Base-by-base conservation (phyloP, 2,329 filamentous ascomycete species). In the Fusarium pseudoanthophilum region DNA sequence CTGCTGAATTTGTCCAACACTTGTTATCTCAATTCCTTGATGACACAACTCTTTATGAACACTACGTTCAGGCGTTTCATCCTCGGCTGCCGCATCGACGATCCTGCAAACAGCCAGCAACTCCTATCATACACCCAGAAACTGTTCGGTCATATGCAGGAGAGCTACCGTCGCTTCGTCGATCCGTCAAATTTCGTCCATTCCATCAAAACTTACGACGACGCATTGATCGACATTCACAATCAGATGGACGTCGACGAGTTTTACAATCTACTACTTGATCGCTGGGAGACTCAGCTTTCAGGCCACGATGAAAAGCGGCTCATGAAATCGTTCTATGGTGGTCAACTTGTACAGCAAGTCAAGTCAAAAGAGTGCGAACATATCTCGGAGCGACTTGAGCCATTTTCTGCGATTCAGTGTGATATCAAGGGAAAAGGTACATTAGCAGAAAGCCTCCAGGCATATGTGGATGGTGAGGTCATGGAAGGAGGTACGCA, bases 241-340 rank as follows among this genome's bases (percentile, higher is more conserved):
- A 90, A 93, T 67, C 96, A 99, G 81, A 98, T 99, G 94, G 96
- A 99, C 79, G 96, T 98, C 10, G 96, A 98, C 76, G 95, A 98
- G 80, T 99, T 98, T 80, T 98, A 97, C 84, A 97, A 96, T 78
- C 87, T 97, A 9, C 87, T 99, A 0, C 96, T 98, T 77, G 95
- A 97, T 80, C 90, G 95, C 32, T 95, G 95, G 89, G 97, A 99
- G 79, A 89, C 90, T 14, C 94, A 97, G 78, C 90, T 98, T 73
- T 82, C 88, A 24, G 87, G 88, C 15, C 82, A 86, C 4, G 87
- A 90, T n/a, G 89, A 90, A 39, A 97, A 93, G 81, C 91, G 89
- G 72, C 84, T 83, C 28, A 92, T 99, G 73, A 90, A 93, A 56
- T 91, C 91, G 0, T 96, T 98, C 78, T 99, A 96, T 78, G 95